These are phyloP conservation scores for Myochromella boudieri DNA, from an alignment of 768 basidiomycete genomes.

Conservation along the genomic window DNA sequence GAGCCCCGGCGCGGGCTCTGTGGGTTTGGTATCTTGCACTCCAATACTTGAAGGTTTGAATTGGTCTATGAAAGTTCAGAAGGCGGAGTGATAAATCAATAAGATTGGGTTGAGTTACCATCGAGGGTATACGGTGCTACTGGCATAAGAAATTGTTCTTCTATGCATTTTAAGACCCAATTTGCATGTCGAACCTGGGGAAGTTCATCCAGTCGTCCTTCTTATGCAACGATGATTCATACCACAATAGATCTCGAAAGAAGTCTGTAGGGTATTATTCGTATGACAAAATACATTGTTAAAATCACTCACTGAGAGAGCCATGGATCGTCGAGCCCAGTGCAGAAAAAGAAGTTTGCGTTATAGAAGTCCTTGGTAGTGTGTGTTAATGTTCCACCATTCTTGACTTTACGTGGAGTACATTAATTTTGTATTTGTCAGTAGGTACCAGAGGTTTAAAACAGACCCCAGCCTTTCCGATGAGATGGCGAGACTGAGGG, in stretches of 20 bases:
- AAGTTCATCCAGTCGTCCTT: background rate
- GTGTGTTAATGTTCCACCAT: conserved; percentile 36
- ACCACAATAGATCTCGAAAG: conserved; percentile 30
- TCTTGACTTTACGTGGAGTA: conserved; percentile 28
- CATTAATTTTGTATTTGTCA: background rate
- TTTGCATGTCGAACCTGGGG: conserved; percentile 35
- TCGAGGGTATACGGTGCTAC: conserved; percentile 37
- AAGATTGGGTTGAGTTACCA: conserved; percentile 17
- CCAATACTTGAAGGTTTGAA: conserved; percentile 14
- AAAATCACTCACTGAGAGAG: conserved; percentile 28
- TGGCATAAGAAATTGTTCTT: conserved; percentile 35
- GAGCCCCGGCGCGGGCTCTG: background rate
- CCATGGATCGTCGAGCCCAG: conserved; percentile 34
- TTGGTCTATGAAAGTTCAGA: conserved; percentile 4
- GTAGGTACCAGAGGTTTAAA: background rate
- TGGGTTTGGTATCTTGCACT: background rate
- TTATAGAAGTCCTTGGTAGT: conserved; percentile 31
- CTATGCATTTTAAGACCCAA: conserved; percentile 35
- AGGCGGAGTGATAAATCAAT: background rate
- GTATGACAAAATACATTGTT: background rate
- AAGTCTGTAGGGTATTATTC: conserved; percentile 19
- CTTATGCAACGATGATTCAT: conserved; percentile 5
- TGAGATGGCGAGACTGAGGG: conserved; percentile 28
- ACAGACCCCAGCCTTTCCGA: conserved; percentile 34
- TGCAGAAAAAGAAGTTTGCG: conserved; percentile 37